Percentiles rank a stretch among this genome's conserved stretches.
These are phyloP conservation scores for Colletotrichum sp. DNA, from an alignment of 2,329 filamentous ascomycete species.

Conservation along the genomic window DNA sequence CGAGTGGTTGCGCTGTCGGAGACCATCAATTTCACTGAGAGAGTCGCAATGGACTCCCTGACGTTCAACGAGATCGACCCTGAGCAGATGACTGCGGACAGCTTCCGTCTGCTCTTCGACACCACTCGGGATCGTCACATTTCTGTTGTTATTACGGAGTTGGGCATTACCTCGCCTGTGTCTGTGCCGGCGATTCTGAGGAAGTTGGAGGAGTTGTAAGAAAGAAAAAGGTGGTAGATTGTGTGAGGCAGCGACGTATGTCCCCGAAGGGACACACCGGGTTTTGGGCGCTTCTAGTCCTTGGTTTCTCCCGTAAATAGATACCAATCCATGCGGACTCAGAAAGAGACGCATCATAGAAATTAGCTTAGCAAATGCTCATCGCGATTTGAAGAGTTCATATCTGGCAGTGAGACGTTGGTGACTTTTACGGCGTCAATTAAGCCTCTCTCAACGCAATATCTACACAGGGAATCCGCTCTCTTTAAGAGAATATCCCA, in stretches of 20 bases:
- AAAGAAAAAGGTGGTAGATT: neutral
- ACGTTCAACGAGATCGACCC: conserved; percentile 91
- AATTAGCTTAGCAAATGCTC: neutral
- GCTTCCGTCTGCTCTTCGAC: conserved; percentile 81
- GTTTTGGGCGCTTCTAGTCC: neutral
- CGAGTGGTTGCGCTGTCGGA: conserved; percentile 92
- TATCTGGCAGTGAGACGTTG: neutral
- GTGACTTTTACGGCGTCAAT: conserved; percentile 15
- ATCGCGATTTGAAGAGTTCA: neutral
- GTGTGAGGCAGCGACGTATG: neutral
- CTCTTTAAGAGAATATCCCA: neutral
- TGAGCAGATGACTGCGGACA: conserved; percentile 64
- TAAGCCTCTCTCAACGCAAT: conserved; percentile 3
- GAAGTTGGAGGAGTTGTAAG: conserved; percentile 61
- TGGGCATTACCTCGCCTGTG: conserved; percentile 84
- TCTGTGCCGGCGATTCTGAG: conserved; percentile 73
- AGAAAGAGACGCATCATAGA: neutral
- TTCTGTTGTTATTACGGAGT: conserved; percentile 88
- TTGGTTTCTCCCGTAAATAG: conserved; percentile 1
- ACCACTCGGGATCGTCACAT: conserved; percentile 88
- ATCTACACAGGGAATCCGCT: conserved; percentile 4
- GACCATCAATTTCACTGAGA: conserved; percentile 88
- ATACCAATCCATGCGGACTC: conserved; percentile 10
- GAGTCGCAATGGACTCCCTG: conserved; percentile 89
- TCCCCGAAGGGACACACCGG: neutral